phyloP scores from a whole-genome alignment of 1,139 yeast species.

The Protomyces inouyei region DNA sequence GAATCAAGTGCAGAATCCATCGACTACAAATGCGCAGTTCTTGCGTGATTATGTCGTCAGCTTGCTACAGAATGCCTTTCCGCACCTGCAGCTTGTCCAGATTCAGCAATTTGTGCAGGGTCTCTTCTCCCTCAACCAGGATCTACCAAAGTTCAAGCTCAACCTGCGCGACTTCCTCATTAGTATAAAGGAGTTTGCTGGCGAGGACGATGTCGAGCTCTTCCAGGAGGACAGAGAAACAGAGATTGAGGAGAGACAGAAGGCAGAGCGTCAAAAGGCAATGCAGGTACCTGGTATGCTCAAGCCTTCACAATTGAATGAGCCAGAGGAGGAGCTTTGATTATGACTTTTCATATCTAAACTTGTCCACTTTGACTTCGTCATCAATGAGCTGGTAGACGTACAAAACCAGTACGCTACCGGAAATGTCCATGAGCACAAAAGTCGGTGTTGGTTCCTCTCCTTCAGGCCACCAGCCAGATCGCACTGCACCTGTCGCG shows the following conservation, averaged over 20 bases:
- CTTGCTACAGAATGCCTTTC: constrained; percentile 81
- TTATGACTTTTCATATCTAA: constrained; percentile 58
- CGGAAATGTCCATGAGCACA: constrained; percentile 79
- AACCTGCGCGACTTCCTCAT: constrained; percentile 92
- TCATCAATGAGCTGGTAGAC: constrained; percentile 76
- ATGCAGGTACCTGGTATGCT: constrained; percentile 86
- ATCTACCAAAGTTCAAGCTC: constrained; percentile 71
- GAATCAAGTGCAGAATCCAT: constrained; percentile 67
- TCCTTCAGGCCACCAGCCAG: constrained; percentile 46
- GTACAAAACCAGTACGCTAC: constrained; percentile 69
- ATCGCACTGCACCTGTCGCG: constrained; percentile 82
- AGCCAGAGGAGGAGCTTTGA: constrained; percentile 10
- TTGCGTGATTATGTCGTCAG: constrained; percentile 77
- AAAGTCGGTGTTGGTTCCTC: constrained; percentile 67
- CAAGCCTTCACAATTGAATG: constrained; percentile 51
- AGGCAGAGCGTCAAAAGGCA: constrained; percentile 72
- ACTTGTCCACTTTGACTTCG: constrained; percentile 88
- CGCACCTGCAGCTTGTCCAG: constrained; percentile 79
- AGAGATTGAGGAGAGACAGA: constrained; percentile 64
- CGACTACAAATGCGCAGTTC: constrained; percentile 74
- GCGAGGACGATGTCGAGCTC: constrained; percentile 75
- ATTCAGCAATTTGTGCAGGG: constrained; percentile 75
- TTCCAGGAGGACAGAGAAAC: constrained; percentile 90
- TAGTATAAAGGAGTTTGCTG: constrained; percentile 92
- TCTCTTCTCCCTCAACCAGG: constrained; percentile 62